Conservation (phyloP, 352 stramenopile species). For the Phytopythium chamaehyphon region DNA sequence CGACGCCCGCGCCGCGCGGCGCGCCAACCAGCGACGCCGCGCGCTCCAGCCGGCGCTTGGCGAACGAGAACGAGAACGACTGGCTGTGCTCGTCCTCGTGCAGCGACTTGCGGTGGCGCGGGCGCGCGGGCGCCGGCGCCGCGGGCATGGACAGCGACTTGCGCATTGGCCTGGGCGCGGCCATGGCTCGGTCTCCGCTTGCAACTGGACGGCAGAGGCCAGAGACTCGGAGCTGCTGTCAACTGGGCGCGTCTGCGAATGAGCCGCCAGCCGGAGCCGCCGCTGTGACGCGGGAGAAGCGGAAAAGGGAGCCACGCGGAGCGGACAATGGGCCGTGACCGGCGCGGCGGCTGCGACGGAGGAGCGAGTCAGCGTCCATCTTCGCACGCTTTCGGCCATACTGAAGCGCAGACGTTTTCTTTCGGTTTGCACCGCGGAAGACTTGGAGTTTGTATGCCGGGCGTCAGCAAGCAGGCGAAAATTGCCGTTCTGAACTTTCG, state of each 20-base stretch:
- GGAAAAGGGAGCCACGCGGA: neutral
- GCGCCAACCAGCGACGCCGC: conserved; percentile 31
- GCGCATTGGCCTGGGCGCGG: conserved; percentile 10
- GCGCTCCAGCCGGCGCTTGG: conserved; percentile 52
- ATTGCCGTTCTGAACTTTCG: too few species aligned
- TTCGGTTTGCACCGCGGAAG: too few species aligned
- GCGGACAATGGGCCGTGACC: too few species aligned
- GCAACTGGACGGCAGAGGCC: neutral
- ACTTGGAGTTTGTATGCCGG: too few species aligned
- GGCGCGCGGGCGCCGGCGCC: conserved; percentile 16
- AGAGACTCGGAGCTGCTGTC: too few species aligned
- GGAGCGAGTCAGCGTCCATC: too few species aligned
- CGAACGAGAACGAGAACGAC: conserved; percentile 29
- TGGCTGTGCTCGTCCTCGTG: conserved; percentile 25
- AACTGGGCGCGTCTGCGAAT: too few species aligned
- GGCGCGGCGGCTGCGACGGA: too few species aligned
- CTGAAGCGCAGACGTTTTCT: too few species aligned
- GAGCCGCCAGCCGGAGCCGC: too few species aligned
- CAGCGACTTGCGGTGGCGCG: conserved; percentile 39
- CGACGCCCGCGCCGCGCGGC: conserved; percentile 41
- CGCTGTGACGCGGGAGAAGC: neutral
- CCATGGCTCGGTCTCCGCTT: neutral
- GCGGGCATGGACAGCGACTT: conserved; percentile 41
- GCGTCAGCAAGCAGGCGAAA: too few species aligned
- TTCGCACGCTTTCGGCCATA: too few species aligned